Percentiles rank a stretch among this genome's conserved stretches.
phyloP scores from a whole-genome alignment of 441 rosid species.

The Pelargonium citronellum region DNA sequence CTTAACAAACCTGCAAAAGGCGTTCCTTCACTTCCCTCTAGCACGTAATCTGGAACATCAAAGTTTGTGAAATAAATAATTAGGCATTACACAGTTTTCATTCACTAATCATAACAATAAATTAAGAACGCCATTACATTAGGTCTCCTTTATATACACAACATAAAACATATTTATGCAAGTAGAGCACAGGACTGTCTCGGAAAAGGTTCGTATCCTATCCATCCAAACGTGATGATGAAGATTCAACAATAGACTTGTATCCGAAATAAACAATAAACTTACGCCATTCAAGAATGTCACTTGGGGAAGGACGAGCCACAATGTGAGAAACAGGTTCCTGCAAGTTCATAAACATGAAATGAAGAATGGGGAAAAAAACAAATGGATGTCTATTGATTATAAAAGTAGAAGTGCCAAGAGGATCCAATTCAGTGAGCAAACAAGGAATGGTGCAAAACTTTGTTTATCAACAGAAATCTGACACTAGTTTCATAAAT shows the following conservation, averaged over 20 bases:
- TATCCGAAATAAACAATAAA: slow-evolving; percentile 9
- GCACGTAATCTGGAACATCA: slow-evolving; percentile 68
- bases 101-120: not conserved
- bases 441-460: not conserved
- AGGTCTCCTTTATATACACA: not conserved
- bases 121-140: not conserved
- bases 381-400: not conserved
- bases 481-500: not conserved
- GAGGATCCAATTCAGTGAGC: not conserved
- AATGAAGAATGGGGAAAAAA: not conserved
- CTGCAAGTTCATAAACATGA: slow-evolving; percentile 38
- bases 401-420: not conserved
- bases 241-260: slow-evolving; percentile 30
- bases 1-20: slow-evolving; percentile 75
- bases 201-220: slow-evolving; percentile 5
- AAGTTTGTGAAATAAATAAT: slow-evolving; percentile 9
- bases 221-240: not conserved
- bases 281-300: slow-evolving; percentile 99
- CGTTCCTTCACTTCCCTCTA: slow-evolving; percentile 95
- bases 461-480: not conserved
- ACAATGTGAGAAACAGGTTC: slow-evolving; percentile 93
- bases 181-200: not conserved
- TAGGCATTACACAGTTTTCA: not conserved
- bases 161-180: slow-evolving; percentile 1
- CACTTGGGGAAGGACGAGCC: slow-evolving; percentile 87